Evolutionary conservation across 1,139 yeast genomes (phyloP), one percentile per base, ranked within the genome.

Genomic region (Nematodospora anomalae): DNA sequence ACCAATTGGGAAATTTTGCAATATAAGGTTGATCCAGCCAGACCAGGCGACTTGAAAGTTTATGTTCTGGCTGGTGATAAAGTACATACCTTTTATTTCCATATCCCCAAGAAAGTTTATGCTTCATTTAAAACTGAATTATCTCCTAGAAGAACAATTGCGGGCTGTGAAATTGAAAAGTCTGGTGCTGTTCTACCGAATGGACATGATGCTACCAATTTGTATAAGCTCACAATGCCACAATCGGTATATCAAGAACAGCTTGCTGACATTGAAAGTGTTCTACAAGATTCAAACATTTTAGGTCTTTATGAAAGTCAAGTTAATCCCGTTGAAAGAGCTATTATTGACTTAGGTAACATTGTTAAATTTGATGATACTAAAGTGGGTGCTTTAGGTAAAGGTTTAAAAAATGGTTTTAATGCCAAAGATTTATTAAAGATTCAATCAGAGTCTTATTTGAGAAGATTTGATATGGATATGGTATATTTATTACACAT

Each of bases 1-100:
- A 67, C 85, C 0, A 75, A 82, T 28, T 92, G 98, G 97, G 89
- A 89, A 46, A 72, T 92, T 32, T 62, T 92, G 34, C 92, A 89
- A 51, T 80, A 87, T 50, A 74, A 76, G 41, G 57, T 67, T 3
- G 79, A 74, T 41, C 76, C 82, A 0, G 53, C 64, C 14, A 74
- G 64, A 40, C 84, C 89, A 0, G 98, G 97, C 7, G 83, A 79
- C 37, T 67, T 90, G 28, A 81, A 80, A 40, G 96, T 86, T 0
- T 78, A 73, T 55, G 88, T 83, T 2, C 58, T 78, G 46, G 80
- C 92, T 32, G 78, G 79, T 45, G 82, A 79, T 10, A 83, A 81
- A 52, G 73, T 92, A 12, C 97, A 90, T 53, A 69, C 79, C 4
- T 74, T 92, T 40, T 74, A 74, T 25, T 75, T 92, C 50, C 82